These are phyloP conservation scores for Hypomyces rosellus DNA, from an alignment of 2,329 filamentous ascomycete genomes.

Conservation along the genomic window DNA sequence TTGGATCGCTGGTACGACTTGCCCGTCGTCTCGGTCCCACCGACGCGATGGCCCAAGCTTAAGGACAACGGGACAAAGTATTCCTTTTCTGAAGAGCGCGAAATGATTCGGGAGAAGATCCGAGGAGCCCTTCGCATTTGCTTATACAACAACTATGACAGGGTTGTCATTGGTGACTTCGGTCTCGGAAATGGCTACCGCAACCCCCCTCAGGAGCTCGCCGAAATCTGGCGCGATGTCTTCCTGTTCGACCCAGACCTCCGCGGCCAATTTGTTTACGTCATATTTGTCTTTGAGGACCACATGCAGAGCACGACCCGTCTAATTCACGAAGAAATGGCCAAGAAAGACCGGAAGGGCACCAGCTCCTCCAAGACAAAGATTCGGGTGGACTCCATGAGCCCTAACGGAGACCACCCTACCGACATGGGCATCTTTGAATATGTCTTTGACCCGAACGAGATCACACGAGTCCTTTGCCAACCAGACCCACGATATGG, in stretches of 20 bases:
- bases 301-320: slow-evolving; percentile 45
- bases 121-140: slow-evolving; percentile 65
- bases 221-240: slow-evolving; percentile 59
- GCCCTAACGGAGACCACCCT: slow-evolving; percentile 24
- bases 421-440: slow-evolving; percentile 49
- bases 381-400: slow-evolving; percentile 23
- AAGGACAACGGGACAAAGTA: slow-evolving; percentile 61
- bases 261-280: slow-evolving; percentile 53
- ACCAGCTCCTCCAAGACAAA: slow-evolving; percentile 28
- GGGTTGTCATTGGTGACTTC: slow-evolving; percentile 58
- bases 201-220: slow-evolving; percentile 59
- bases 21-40: slow-evolving; percentile 68
- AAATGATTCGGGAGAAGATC: slow-evolving; percentile 68
- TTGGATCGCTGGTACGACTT: slow-evolving; percentile 51
- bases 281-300: slow-evolving; percentile 61
- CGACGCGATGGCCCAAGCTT: slow-evolving; percentile 67
- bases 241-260: slow-evolving; percentile 58
- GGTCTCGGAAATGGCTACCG: slow-evolving; percentile 57
- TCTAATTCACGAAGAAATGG: slow-evolving; percentile 48
- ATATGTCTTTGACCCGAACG: slow-evolving; percentile 42
- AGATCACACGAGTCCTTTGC: slow-evolving; percentile 44
- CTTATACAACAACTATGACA: slow-evolving; percentile 49
- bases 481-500: slow-evolving; percentile 50
- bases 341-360: slow-evolving; percentile 41
- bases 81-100: slow-evolving; percentile 64